phyloP scores from a whole-genome alignment of 495 filamentous ascomycete species.

The Halenospora varia region DNA sequence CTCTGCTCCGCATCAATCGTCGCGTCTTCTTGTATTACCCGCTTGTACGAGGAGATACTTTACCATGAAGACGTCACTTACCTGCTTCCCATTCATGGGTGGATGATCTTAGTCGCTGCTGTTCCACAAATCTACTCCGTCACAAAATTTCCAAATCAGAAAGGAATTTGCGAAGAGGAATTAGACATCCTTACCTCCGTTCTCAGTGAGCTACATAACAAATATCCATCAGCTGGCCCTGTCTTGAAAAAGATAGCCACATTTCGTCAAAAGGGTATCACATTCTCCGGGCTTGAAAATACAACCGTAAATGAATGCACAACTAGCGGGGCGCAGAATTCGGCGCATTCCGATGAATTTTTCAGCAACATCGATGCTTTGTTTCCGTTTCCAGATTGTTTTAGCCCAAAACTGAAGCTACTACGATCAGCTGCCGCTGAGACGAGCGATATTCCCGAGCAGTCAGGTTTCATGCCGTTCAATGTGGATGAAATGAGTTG shows the following conservation, averaged over 20 bases:
- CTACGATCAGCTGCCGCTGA: not conserved
- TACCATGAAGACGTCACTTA: not conserved
- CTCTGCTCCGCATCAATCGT: not conserved
- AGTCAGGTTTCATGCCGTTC: not conserved
- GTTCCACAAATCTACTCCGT: not conserved
- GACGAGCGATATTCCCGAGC: not conserved
- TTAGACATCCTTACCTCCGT: not conserved
- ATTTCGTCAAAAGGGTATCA: not conserved
- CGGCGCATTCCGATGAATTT: not conserved
- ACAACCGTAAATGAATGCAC: not conserved
- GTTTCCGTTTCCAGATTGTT: not conserved
- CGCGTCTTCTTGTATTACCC: slow-evolving; percentile 2
- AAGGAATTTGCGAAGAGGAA: not conserved
- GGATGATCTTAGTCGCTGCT: not conserved
- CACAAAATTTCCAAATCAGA: not conserved
- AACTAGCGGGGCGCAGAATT: not conserved
- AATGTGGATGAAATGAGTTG: not conserved
- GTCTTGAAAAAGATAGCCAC: not conserved
- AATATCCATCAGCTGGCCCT: not conserved
- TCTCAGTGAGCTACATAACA: not conserved
- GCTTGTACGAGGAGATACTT: not conserved
- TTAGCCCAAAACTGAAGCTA: not conserved
- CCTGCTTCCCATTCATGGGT: not conserved
- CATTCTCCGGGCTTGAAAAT: not conserved
- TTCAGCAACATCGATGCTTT: not conserved